Base-by-base conservation (phyloP, 2,329 filamentous ascomycete species). In the Aschersonia sp. region DNA sequence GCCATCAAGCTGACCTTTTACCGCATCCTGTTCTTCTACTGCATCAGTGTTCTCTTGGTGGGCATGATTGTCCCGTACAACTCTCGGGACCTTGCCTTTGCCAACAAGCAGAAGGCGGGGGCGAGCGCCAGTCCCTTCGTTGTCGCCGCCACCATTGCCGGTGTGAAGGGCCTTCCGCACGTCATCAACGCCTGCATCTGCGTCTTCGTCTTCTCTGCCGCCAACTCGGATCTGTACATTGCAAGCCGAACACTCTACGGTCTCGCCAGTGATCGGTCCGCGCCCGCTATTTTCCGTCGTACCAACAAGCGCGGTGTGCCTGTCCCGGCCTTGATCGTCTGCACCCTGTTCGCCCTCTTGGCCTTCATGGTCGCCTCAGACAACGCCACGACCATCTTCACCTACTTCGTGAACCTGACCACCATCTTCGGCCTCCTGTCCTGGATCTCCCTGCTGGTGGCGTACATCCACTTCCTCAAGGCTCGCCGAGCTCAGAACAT, bases 1-100 rank as follows among this genome's bases (percentile, higher is more conserved):
- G 85, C 84, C 47, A 89, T 89, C 70, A 84, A 80, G 61, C 73
- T 88, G 45, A 89, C 84, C 54, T 89, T 89, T 65, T 89, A 78
- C 69, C 85, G 85, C 50, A 89, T 91, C 61, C 65, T 87, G 54
- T 70, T 89, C 68, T 91, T 91, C 71, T 91, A 91, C 70, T 73
- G 80, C 56, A 64, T 87, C 50, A 81, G 77, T 29, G 82, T 89
- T 38, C 73, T 91, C 47, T 72, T 89, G 46, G 70, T 91, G 48
- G 85, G 85, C 58, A 85, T 87, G 74, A 72, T 84, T 46, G 82
- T 91, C 4, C 83, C 84, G 1, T 89, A 84, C 70, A 67, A 89
- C 70, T 77, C 75, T 40, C 0, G 53, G 0, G 62, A 76, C 0
- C 78, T 88, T 4, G 64, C 68, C 29, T 80, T 82, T 53, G 78